Base-by-base conservation (phyloP, 768 basidiomycete species). In the Ramaria rubella region DNA sequence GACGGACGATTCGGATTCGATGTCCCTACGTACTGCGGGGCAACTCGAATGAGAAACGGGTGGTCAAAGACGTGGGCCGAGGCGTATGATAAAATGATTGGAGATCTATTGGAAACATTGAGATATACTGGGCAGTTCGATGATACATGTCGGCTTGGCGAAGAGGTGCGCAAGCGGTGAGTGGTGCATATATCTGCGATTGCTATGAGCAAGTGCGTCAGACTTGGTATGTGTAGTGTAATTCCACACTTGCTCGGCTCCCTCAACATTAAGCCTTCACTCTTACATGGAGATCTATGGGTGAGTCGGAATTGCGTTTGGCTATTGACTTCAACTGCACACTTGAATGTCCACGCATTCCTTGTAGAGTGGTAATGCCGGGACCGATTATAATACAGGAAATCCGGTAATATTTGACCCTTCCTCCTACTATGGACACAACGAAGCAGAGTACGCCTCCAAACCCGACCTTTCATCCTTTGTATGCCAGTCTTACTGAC, bases 271-370 rank as follows among this genome's bases (percentile, higher is more conserved):
- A 68, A 80, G 40, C 89, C 89, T 1, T 86, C 83, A 2, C 75
- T 90, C 21, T 66, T 90, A 9, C 89, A 91, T 60, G 89, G 89
- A 1, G 89, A 90, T 65, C 74, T 90, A 33, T 91, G 89, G 87
- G 87, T 86, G 67, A 53, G 79, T 66, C 30, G 11, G 19, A 17
- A 11, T 12, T 51, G 17, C 33, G 3, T 36, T 29, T 33, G 27
- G 11, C 40, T 42, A 42, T 17, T 42, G 3, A 27, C 4, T 2
- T 12, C n/a, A 48, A 4, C 43, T 26, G 21, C 19, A 4, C 24
- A 49, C 15, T 24, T 27, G 49, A 62, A 30, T 38, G 29, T 29
- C 24, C 23, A 21, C 21, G 5, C 60, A n/a, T n/a, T n/a, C n/a
- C n/a, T n/a, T n/a, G n/a, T n/a, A 89, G 88, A 86, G 83, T 57